Conservation (phyloP, 148 eudicot species). For the Rhododendron molle region DNA sequence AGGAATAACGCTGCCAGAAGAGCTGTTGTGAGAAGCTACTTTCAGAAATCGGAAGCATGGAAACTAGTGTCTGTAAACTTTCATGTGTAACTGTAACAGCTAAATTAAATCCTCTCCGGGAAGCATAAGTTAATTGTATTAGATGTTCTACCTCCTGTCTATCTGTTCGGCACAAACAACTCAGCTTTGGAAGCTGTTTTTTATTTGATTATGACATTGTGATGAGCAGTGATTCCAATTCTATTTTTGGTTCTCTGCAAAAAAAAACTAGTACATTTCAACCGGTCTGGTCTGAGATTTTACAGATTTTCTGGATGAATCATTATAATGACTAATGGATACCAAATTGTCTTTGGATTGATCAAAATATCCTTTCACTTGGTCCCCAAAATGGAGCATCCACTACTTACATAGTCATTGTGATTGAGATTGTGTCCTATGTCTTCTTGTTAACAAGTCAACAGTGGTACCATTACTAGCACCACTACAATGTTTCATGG, state of each 20-base stretch:
- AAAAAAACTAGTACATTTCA: not conserved
- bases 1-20: not conserved
- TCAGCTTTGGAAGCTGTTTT: not conserved
- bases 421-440: not conserved
- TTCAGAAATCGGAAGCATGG: not conserved
- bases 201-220: not conserved
- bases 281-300: not conserved
- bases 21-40: not conserved
- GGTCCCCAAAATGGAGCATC: not conserved
- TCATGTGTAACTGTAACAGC: not conserved
- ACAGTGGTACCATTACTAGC: not conserved
- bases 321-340: not conserved
- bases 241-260: not conserved
- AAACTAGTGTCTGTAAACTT: not conserved
- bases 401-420: not conserved
- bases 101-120: not conserved
- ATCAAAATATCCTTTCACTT: not conserved
- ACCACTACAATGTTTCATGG: not conserved
- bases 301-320: not conserved
- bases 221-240: not conserved
- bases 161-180: not conserved
- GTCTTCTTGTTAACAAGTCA: not conserved
- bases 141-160: not conserved
- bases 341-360: not conserved
- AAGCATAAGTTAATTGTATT: not conserved